phyloP scores from a whole-genome alignment of 1,284 basidiomycete species.

The Cutaneotrichosporon sp. region DNA sequence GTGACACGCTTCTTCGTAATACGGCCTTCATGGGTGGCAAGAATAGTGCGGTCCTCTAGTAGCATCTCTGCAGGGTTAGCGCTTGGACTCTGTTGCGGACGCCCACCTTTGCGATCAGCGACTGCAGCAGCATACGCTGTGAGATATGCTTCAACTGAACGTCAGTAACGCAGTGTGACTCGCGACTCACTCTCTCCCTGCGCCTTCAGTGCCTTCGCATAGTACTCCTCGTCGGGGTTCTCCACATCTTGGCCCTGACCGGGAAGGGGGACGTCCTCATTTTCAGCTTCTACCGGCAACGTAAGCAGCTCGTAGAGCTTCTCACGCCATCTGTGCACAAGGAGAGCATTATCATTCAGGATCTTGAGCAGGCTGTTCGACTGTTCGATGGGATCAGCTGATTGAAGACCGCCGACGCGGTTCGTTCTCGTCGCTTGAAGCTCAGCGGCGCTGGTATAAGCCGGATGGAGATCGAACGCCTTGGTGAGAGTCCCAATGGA shows the following conservation, averaged over 20 bases:
- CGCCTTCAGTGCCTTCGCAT: slow-evolving; percentile 39
- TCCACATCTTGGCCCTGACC: slow-evolving; percentile 28
- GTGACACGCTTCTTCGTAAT: slow-evolving; percentile 35
- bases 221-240: slow-evolving; percentile 43
- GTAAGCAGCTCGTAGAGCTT: slow-evolving; percentile 37
- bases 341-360: slow-evolving; percentile 42
- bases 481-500: slow-evolving; percentile 20
- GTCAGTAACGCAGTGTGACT: slow-evolving; percentile 5
- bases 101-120: slow-evolving; percentile 40
- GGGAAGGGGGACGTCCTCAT: slow-evolving; percentile 13
- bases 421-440: slow-evolving; percentile 25
- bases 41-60: slow-evolving; percentile 34
- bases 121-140: slow-evolving; percentile 42
- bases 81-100: neutral
- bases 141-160: slow-evolving; percentile 39
- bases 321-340: slow-evolving; percentile 38
- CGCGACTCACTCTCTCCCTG: slow-evolving; percentile 39
- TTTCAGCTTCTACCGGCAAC: slow-evolving; percentile 32
- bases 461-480: slow-evolving; percentile 23
- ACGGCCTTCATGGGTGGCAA: slow-evolving; percentile 30
- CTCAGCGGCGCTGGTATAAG: slow-evolving; percentile 15
- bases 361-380: slow-evolving; percentile 35
- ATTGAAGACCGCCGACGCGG: slow-evolving; percentile 23
- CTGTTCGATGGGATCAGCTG: slow-evolving; percentile 21
- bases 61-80: slow-evolving; percentile 35